Evolutionary conservation across 2,329 filamentous ascomycete genomes (phyloP), one percentile per base, ranked within the genome.

Genomic region (Cercospora sp.): DNA sequence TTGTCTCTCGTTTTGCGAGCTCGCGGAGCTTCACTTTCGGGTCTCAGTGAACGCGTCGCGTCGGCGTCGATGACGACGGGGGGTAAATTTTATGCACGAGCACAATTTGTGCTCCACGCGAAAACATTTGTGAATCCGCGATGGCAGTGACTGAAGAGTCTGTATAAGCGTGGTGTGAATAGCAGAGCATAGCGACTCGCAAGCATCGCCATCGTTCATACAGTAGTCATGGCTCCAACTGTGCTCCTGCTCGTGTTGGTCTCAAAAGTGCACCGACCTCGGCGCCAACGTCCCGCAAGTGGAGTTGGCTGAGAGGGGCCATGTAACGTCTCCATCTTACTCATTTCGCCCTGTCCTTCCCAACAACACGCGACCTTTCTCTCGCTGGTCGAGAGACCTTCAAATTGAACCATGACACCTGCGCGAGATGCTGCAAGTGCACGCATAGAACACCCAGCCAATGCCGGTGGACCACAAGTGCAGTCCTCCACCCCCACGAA

Each of bases 361-460:
- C 55, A 18, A 59, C 55, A 18, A 18, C 23, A 2, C 55, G 18
- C 31, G 55, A 31, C 18, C 31, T 36, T 28, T 18, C 55, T 23
- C 30, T 59, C 30, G n/a, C 16, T 23, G 26, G 18, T 31, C 55
- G 26, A 33, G 55, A 23, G 16, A n/a, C 28, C 1, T 23, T n/a
- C 55, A 9, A 23, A 31, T 3, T 18, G 30, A 9, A 59, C 16
- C n/a, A 59, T 59, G 55, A n/a, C 30, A 16, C 10, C 55, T 23
- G 16, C 13, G 13, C 23, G 10, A 8, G 28, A 59, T 18, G 55
- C 26, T 20, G 30, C 28, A 36, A 36, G 31, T 23, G 31, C 16
- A 36, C 3, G 13, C 40, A 23, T 23, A 16, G 64, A 64, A 31
- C 48, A 66, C 7, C 45, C 64, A 5, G 78, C 78, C 26, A 28